Percentiles rank a stretch among this genome's conserved stretches.
Evolutionary conservation across 1,284 basidiomycete species (phyloP).

Genomic region (Austroboletus niveus): DNA sequence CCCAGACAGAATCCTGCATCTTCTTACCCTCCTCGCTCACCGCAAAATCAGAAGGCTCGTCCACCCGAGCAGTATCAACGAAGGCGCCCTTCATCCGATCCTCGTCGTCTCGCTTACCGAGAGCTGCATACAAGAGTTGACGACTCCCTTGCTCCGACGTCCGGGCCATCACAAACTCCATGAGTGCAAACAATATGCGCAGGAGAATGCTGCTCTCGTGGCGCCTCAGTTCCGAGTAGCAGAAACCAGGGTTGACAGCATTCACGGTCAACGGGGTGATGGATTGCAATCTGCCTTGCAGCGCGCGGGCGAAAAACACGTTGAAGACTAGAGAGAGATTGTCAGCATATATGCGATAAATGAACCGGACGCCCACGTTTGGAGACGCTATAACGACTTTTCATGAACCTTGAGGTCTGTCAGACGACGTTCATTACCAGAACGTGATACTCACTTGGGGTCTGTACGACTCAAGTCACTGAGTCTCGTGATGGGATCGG

Average conservation of each 20-base stretch:
- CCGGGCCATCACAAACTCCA: conserved; percentile 16
- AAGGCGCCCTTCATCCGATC: conserved; percentile 41
- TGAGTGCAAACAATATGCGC: conserved; percentile 5
- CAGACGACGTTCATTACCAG: neutral
- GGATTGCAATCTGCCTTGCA: conserved; percentile 18
- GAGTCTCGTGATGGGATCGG: conserved; percentile 32
- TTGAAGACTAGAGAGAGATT: conserved; percentile 21
- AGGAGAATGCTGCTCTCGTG: conserved; percentile 10
- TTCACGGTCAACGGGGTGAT: conserved; percentile 33
- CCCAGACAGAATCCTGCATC: conserved; percentile 44
- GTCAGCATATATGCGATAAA: neutral
- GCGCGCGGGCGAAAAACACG: conserved; percentile 25
- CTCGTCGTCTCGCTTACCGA: conserved; percentile 23
- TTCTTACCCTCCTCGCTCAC: conserved; percentile 37
- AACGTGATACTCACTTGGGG: conserved; percentile 2
- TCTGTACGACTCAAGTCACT: conserved; percentile 30
- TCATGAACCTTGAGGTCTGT: conserved; percentile 15
- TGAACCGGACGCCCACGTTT: conserved; percentile 16
- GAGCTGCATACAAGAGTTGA: conserved; percentile 33
- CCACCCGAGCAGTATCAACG: conserved; percentile 26
- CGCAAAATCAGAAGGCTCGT: conserved; percentile 46
- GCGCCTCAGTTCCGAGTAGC: conserved; percentile 42
- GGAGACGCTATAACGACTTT: conserved; percentile 12
- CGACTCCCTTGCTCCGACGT: conserved; percentile 37
- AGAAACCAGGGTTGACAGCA: conserved; percentile 47